Conservation (phyloP, 106 monocot genomes). For the Posidonia australis region DNA sequence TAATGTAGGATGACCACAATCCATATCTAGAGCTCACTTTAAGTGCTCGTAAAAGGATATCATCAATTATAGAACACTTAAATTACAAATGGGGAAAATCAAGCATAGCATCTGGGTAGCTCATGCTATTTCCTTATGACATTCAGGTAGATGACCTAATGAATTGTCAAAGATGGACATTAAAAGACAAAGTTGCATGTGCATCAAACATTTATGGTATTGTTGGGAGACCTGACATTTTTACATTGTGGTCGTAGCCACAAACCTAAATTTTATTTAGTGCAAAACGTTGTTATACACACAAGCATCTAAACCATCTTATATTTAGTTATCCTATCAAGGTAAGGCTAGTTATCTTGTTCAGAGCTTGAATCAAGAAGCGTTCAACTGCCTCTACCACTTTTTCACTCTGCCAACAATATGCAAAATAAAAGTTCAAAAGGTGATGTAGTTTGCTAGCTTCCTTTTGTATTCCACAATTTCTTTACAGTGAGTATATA, state of each 20-base stretch:
- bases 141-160: slow-evolving; percentile 31
- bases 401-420: background rate
- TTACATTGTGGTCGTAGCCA: slow-evolving; percentile 59
- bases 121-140: slow-evolving; percentile 65
- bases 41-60: slow-evolving; percentile 80
- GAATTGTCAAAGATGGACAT: slow-evolving; percentile 58
- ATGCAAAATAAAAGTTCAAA: background rate
- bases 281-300: background rate
- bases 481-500: too few relatives aligned
- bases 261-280: background rate
- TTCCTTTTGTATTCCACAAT: too few relatives aligned
- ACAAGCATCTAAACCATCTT: background rate
- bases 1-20: slow-evolving; percentile 66
- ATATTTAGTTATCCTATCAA: slow-evolving; percentile 11
- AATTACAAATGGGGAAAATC: slow-evolving; percentile 86
- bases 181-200: slow-evolving; percentile 39
- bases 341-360: slow-evolving; percentile 75
- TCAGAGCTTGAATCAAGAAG: slow-evolving; percentile 13
- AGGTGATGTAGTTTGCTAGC: too few relatives aligned
- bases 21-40: slow-evolving; percentile 89
- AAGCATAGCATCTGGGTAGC: slow-evolving; percentile 52
- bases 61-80: slow-evolving; percentile 84
- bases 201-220: slow-evolving; percentile 58
- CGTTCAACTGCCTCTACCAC: slow-evolving; percentile 4
- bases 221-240: slow-evolving; percentile 64